Conservation (phyloP, 805 yeast species). For the Candida bentonensis region DNA sequence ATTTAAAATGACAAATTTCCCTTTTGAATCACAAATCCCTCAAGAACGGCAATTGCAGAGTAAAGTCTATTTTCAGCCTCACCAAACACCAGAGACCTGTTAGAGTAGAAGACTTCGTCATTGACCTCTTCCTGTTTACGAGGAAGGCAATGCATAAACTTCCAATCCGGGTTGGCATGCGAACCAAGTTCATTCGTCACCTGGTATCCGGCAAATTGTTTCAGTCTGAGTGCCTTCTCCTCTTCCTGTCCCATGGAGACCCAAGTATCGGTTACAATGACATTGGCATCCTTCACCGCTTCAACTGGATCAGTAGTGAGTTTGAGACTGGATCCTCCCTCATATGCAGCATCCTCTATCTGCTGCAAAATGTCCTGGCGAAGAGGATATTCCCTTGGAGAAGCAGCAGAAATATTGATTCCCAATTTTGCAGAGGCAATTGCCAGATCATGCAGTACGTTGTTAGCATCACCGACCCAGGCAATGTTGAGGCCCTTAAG, state of each 20-base stretch:
- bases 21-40: slow-evolving; percentile 75
- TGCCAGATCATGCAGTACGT: slow-evolving; percentile 86
- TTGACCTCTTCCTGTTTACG: slow-evolving; percentile 89
- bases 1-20: slow-evolving; percentile 25
- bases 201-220: slow-evolving; percentile 80
- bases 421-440: slow-evolving; percentile 79
- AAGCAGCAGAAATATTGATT: slow-evolving; percentile 68
- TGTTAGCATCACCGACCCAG: slow-evolving; percentile 96
- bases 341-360: slow-evolving; percentile 40
- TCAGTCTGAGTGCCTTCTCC: slow-evolving; percentile 54
- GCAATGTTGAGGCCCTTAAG: slow-evolving; percentile 52
- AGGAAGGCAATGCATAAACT: slow-evolving; percentile 96
- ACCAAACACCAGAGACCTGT: slow-evolving; percentile 72
- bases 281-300: slow-evolving; percentile 63
- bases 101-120: slow-evolving; percentile 83
- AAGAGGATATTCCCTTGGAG: slow-evolving; percentile 63
- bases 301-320: slow-evolving; percentile 60
- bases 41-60: slow-evolving; percentile 90
- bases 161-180: slow-evolving; percentile 52
- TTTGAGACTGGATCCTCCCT: slow-evolving; percentile 30
- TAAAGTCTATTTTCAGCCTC: slow-evolving; percentile 95
- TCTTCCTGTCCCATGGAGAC: slow-evolving; percentile 96
- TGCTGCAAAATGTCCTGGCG: slow-evolving; percentile 36
- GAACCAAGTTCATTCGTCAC: slow-evolving; percentile 60
- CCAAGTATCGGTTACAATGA: slow-evolving; percentile 93